Evolutionary conservation across 345 rosid genomes (phyloP), one percentile per base, ranked within the genome.

Genomic region (Gossypium raimondii): DNA sequence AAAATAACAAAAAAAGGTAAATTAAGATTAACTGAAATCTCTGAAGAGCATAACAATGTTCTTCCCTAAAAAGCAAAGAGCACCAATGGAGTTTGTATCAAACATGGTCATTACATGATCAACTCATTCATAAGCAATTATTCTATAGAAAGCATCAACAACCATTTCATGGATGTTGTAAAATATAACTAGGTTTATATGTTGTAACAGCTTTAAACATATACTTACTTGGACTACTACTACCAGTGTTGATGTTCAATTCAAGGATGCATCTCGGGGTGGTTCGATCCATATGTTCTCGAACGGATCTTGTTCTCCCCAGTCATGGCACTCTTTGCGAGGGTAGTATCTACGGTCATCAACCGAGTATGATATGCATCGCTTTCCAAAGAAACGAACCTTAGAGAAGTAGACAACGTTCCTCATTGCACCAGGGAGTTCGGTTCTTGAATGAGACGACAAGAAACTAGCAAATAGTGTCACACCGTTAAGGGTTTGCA

Each of bases 331-430:
- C 83, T 83, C 87, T 83, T 88, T 88, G 7, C 88, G 83, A 18
- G 92, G 92, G 73, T 83, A 88, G 85, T 86, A 88, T 81, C 92
- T 79, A 73, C 57, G 2, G 17, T 83, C 80, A 53, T 81, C 78
- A 24, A 86, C 86, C 10, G 92, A 88, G 77, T 78, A 88, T 11
- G 89, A 86, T 76, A 88, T 82, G 85, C 92, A 88, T 16, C 87
- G 89, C 77, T 79, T 88, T 72, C 92, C 92, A 79, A 82, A 88
- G 83, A 85, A 85, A 50, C 92, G 89, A n/a, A 88, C 89, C 77
- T 86, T 88, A 24, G 90, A 81, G 90, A 92, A 83, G 83, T 85
- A 89, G 45, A 89, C 74, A 68, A 84, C 84, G 84, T 89, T 86
- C 67, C 86, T 82, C 88, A 84, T 82, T 66, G 73, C 82, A 73